Evolutionary conservation across 495 filamentous ascomycete genomes (phyloP), one percentile per base, ranked within the genome.

Genomic region (Xylaria intraflava): DNA sequence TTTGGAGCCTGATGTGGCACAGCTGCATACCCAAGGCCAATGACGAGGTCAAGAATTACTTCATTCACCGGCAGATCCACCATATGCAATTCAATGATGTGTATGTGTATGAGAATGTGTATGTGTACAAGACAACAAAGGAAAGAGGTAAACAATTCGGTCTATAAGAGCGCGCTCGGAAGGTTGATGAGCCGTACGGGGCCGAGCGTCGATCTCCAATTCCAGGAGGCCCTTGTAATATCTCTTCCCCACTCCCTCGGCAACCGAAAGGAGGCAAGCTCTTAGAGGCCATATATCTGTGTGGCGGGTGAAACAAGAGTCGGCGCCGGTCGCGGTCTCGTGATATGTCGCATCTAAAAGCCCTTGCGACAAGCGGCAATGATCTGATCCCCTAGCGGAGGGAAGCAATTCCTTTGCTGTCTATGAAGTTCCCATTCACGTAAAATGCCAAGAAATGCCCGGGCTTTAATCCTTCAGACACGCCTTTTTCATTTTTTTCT

Each of bases 361-460:
- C 41, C 51, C 33, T 46, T 17, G 33, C 31, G 41, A 31, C 11
- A 24, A 11, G 24, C 29, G 41, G 40, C 42, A 17, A 53, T 27
- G 11, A 52, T 38, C 31, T 27, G n/a, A 27, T 31, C 46, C 43
- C 51, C 31, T 17, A 16, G 42, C 43, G 42, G 30, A 46, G 33
- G 51, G 43, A 30, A 6, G 43, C 43, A 23, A 22, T 46, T 40
- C 51, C 30, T 53, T 46, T 45, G 51, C 42, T 44, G 35, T 53
- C 51, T 53, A 53, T 53, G 51, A 39, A 46, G n/a, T 46, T 23
- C 56, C 60, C 53, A 53, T 61, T 47, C 56, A 60, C 62, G 53
- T 58, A 50, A 58, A 61, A 61, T 61, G 59, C 55, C 58, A 55
- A 64, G 36, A 12, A 45, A 33, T 36, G n/a, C 38, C 43, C 33